Evolutionary conservation across 352 stramenopile species (phyloP).

Genomic region (Pythium myriotylum): DNA sequence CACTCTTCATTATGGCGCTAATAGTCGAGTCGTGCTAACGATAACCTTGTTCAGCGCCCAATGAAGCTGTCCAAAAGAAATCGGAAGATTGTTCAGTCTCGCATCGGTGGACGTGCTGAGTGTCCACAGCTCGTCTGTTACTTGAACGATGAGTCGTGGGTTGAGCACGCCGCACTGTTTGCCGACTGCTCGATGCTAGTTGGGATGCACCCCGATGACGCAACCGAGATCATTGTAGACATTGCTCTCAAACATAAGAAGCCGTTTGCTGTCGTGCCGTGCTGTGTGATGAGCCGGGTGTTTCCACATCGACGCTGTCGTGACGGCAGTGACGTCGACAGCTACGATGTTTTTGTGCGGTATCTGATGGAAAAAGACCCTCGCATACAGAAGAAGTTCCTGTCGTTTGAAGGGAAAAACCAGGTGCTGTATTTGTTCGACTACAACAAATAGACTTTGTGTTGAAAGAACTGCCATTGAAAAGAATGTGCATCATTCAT

Average conservation of each 20-base stretch:
- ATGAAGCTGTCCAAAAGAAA: slow-evolving; percentile 83
- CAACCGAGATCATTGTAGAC: slow-evolving; percentile 96
- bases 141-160: slow-evolving; percentile 60
- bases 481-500: no score
- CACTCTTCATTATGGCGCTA: no score
- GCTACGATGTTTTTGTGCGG: slow-evolving; percentile 78
- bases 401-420: slow-evolving; percentile 84
- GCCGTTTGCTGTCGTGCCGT: slow-evolving; percentile 96
- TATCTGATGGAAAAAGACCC: slow-evolving; percentile 85
- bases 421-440: slow-evolving; percentile 84
- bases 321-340: slow-evolving; percentile 69
- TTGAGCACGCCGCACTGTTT: slow-evolving; percentile 61
- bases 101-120: slow-evolving; percentile 36
- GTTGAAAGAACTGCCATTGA: no score
- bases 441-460: slow-evolving; percentile 28
- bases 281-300: slow-evolving; percentile 94
- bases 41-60: no score
- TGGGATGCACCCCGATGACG: slow-evolving; percentile 96
- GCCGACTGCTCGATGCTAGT: slow-evolving; percentile 83
- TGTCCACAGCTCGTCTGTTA: slow-evolving; percentile 59
- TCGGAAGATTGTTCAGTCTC: slow-evolving; percentile 56
- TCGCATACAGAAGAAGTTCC: slow-evolving; percentile 58
- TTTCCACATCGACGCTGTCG: slow-evolving; percentile 80
- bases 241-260: slow-evolving; percentile 84
- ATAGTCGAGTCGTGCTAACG: no score